Conservation (phyloP, 371 early-diverging fungal species). For the Smittium culicis region DNA sequence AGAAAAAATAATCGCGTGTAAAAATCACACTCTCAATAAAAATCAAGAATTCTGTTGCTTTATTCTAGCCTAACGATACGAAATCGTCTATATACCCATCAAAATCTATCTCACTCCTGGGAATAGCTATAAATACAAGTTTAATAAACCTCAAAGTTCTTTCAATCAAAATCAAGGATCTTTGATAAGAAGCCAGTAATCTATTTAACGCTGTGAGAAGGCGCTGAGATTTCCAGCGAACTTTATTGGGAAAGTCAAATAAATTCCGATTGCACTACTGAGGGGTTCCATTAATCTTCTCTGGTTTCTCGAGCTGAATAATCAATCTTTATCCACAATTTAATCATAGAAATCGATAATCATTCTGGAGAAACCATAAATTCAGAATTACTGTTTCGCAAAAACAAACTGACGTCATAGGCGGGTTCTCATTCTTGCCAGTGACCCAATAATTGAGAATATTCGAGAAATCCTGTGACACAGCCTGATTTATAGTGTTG, state of each 20-base stretch:
- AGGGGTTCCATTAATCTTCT: background rate
- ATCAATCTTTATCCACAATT: background rate
- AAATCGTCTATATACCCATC: conserved; percentile 25
- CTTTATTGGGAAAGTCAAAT: conserved; percentile 10
- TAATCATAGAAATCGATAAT: background rate
- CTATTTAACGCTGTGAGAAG: background rate
- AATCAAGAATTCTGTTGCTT: too few species aligned
- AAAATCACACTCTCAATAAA: too few species aligned
- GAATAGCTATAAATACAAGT: conserved; percentile 27
- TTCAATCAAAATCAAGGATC: background rate
- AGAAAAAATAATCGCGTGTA: too few species aligned
- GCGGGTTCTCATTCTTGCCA: background rate
- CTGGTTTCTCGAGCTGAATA: background rate
- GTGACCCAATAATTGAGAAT: background rate
- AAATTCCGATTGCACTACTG: conserved; percentile 3
- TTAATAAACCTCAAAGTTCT: background rate
- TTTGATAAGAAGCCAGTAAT: background rate
- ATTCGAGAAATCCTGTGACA: background rate
- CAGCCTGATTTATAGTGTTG: background rate
- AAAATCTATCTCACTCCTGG: conserved; percentile 27
- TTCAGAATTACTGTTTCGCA: background rate
- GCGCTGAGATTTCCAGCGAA: conserved; percentile 10
- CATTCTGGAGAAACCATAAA: background rate
- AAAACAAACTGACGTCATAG: background rate
- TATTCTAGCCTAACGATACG: too few species aligned